A percentile compares a stretch with the other conserved stretches of the same genome.
These are phyloP conservation scores for Penicillium canescens DNA, from an alignment of 495 filamentous ascomycete species.

Conservation along the genomic window DNA sequence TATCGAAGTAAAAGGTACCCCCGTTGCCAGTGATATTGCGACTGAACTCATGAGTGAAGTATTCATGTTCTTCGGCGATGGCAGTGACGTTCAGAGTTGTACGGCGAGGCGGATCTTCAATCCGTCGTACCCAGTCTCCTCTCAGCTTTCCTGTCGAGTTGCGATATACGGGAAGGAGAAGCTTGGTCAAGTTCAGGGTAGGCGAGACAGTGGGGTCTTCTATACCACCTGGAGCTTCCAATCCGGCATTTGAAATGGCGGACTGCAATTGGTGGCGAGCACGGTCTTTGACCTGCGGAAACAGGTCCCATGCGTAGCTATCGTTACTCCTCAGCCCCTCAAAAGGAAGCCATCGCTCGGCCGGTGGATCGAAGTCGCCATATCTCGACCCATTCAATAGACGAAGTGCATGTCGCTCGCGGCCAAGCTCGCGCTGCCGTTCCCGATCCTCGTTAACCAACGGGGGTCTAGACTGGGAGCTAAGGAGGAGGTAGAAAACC, in stretches of 20 bases:
- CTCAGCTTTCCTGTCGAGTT: slow-evolving; percentile 78
- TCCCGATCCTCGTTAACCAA: slow-evolving; percentile 48
- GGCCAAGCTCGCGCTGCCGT: slow-evolving; percentile 41
- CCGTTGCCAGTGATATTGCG: slow-evolving; percentile 66
- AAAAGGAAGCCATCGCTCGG: slow-evolving; percentile 69
- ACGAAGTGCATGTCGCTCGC: slow-evolving; percentile 59
- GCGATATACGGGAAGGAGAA: slow-evolving; percentile 62
- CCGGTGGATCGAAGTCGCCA: slow-evolving; percentile 65
- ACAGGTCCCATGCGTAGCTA: slow-evolving; percentile 70
- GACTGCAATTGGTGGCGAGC: slow-evolving; percentile 51
- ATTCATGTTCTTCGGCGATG: slow-evolving; percentile 48
- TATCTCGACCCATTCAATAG: slow-evolving; percentile 72
- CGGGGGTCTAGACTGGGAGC: slow-evolving; percentile 46
- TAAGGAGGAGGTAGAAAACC: slow-evolving; percentile 50
- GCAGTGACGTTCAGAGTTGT: slow-evolving; percentile 52
- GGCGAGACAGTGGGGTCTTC: slow-evolving; percentile 42
- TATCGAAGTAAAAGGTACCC: slow-evolving; percentile 46
- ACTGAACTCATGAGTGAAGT: slow-evolving; percentile 57
- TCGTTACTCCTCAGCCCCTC: slow-evolving; percentile 73
- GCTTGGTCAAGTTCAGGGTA: slow-evolving; percentile 40
- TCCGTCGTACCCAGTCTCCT: slow-evolving; percentile 72
- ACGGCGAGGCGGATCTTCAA: slow-evolving; percentile 35
- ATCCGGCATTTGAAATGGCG: slow-evolving; percentile 39
- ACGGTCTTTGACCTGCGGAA: slow-evolving; percentile 56
- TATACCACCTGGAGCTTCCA: slow-evolving; percentile 33